Percentiles rank a stretch among this genome's conserved stretches.
Conservation (phyloP, 345 rosid genomes). For the Populus euphratica region DNA sequence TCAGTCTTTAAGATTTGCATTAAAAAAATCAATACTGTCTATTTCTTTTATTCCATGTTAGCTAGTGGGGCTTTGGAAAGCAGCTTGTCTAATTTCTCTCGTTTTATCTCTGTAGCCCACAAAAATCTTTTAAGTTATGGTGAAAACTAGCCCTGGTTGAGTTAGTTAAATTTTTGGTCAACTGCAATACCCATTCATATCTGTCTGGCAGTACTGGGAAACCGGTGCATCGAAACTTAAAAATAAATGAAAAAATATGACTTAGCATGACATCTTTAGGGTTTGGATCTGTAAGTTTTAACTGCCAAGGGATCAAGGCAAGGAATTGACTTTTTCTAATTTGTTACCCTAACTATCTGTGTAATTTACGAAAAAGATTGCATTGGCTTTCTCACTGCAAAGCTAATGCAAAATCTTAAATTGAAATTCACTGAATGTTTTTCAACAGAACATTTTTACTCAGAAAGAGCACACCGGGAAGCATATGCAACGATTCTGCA, state of each 20-base stretch:
- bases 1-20: slow-evolving; percentile 23
- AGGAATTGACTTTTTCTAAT: neutral
- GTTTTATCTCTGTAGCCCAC: neutral
- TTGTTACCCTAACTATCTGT: neutral
- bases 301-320: neutral
- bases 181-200: neutral
- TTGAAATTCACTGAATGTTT: neutral
- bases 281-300: neutral
- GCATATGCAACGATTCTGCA: slow-evolving; percentile 87
- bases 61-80: neutral
- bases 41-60: neutral
- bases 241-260: neutral
- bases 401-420: neutral
- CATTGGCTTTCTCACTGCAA: neutral
- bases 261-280: neutral
- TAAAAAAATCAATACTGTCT: neutral
- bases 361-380: neutral
- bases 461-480: slow-evolving; percentile 57
- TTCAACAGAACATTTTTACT: slow-evolving; percentile 59
- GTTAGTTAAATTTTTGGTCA: neutral
- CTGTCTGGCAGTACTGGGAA: neutral
- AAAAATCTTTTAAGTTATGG: neutral
- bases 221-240: neutral
- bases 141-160: neutral
- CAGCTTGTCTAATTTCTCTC: neutral